Base-by-base conservation (phyloP, 2,329 filamentous ascomycete species). In the Curvularia verruculosa region DNA sequence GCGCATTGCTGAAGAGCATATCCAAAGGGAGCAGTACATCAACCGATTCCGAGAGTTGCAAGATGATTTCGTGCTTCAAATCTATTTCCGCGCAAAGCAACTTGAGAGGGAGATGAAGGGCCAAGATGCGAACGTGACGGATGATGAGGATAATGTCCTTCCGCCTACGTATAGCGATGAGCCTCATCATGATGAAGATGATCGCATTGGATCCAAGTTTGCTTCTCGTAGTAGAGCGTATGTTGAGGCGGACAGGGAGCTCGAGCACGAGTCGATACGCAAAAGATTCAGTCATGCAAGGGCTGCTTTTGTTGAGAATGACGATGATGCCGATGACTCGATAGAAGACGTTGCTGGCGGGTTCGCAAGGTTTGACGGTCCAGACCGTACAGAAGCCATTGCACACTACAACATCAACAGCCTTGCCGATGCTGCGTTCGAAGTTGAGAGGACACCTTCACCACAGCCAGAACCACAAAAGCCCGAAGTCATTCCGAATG, bases 281-380 rank as follows among this genome's bases (percentile, higher is more conserved):
- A 65, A 50, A 52, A 55, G 52, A 10, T 69, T 76, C 39, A 62
- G 63, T 43, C 45, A 64, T 40, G 60, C 64, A 51, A 64, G 67
- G 9, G 59, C 51, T 23, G 47, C 57, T 8, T 75, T 73, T 56
- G 61, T 73, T 19, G 61, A 63, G 5, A 56, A 66, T 15, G 58
- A 77, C 21, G 67, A 71, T 15, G 75, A 76, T 26, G 66, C 68
- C n/a, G 68, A 75, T 40, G 71, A 73, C 49, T 65, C 69, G 0
- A 68, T 72, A 41, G 65, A 72, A 21, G 63, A 67, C 21, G 41
- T 64, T 41, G 59, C 70, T 23, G 60, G 59, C 37, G 69, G 71
- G 6, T 82, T 81, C 60, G 79, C 79, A 6, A 68, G 69, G 31
- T 80, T 77, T 64, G 76, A 77, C 61, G 73, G 71, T 12, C 72